A percentile compares a stretch with the other conserved stretches of the same genome.
phyloP scores from a whole-genome alignment of 176 grass and related monocot species.

The Phyllostachys edulis region DNA sequence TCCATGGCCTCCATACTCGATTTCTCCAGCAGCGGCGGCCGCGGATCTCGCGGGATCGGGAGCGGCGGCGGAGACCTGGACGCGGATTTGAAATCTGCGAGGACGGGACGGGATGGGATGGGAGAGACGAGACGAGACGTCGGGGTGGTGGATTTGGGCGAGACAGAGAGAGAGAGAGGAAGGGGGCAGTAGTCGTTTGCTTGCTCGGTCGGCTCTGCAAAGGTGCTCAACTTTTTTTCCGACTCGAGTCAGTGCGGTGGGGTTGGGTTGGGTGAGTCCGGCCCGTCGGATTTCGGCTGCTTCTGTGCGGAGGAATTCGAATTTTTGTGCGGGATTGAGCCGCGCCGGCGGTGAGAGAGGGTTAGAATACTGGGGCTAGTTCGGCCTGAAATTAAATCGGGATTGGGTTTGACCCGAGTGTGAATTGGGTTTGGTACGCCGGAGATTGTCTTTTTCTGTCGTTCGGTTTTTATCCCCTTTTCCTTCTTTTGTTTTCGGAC shows the following conservation, averaged over 20 bases:
- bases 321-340: not conserved
- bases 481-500: too few relatives aligned
- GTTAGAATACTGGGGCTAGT: not conserved
- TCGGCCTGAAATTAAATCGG: not conserved
- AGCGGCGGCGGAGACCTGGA: conserved; percentile 19
- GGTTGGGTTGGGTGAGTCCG: not conserved
- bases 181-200: not conserved
- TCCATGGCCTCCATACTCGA: conserved; percentile 83
- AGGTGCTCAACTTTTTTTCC: not conserved
- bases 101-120: not conserved
- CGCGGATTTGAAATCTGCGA: conserved; percentile 52
- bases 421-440: not conserved
- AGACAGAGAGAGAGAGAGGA: not conserved
- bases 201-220: conserved; percentile 25
- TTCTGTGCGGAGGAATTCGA: not conserved
- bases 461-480: too few relatives aligned
- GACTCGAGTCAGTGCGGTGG: not conserved
- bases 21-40: not conserved
- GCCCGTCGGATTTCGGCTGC: not conserved
- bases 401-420: too few relatives aligned
- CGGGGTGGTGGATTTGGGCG: conserved; percentile 9
- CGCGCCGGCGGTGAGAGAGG: not conserved
- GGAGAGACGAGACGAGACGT: not conserved
- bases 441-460: too few relatives aligned
- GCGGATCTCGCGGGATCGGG: conserved; percentile 32